phyloP scores from a whole-genome alignment of 1,139 yeast species.

The Hansenula lynferdii region DNA sequence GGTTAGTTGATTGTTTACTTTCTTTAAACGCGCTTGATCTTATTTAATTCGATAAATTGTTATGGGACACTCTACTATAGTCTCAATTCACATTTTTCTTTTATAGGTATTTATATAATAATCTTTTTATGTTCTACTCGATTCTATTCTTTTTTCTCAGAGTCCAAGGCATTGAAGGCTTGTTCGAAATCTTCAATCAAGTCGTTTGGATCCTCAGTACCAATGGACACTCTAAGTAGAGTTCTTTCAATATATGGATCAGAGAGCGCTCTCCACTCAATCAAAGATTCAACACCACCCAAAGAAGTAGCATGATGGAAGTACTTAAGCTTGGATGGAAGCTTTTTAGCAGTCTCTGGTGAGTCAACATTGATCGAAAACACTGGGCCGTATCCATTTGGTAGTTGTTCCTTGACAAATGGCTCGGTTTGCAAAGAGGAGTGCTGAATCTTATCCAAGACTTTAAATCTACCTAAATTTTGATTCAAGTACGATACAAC shows the following conservation, averaged over 20 bases:
- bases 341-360: conserved; percentile 50
- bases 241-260: conserved; percentile 53
- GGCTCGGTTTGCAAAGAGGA: conserved; percentile 69
- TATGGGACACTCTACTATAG: background rate
- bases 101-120: background rate
- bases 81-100: too few species aligned
- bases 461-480: conserved; percentile 42
- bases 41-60: too few species aligned
- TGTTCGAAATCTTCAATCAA: conserved; percentile 57
- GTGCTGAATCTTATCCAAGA: conserved; percentile 52
- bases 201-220: conserved; percentile 72
- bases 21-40: too few species aligned
- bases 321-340: conserved; percentile 64
- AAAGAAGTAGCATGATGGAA: conserved; percentile 90
- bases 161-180: conserved; percentile 33
- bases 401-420: conserved; percentile 60
- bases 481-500: conserved; percentile 56
- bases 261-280: conserved; percentile 85
- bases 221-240: conserved; percentile 70
- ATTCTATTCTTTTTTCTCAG: too few species aligned
- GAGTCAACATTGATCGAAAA: conserved; percentile 56
- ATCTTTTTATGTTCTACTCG: background rate
- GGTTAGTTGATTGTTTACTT: background rate
- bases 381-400: conserved; percentile 66
- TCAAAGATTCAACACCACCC: conserved; percentile 89